Evolutionary conservation across 31 red algal species (phyloP), one percentile per base, ranked within the genome.

Genomic region (Asparagopsis taxiformis): DNA sequence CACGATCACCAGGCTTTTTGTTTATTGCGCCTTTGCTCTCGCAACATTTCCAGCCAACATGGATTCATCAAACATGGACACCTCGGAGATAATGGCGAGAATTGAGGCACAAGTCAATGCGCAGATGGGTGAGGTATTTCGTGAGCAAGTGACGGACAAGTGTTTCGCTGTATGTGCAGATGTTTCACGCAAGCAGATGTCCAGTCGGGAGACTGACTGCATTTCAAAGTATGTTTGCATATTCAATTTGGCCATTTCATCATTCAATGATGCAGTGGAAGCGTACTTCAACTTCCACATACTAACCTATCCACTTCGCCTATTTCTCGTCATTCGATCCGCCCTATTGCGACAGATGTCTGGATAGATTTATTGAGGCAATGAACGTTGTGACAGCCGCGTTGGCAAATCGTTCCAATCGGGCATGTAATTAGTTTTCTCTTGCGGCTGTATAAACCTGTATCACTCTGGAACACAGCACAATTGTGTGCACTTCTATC

Each of bases 141-240:
- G 82, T 4, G 82, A 86, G 63, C 82, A 86, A 36, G 82, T 86
- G 5, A 86, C 82, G 1, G 82, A 86, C 32, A 86, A 84, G 59
- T 84, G 79, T 52, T 84, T 84, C 62, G 58, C 50, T 48, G 59
- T 73, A 2, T 84, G 79, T 51, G 79, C 68, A 1, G 66, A 72
- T 58, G 66, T 73, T 3, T 64, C 67, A 5, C 46, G 51, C 36
- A 84, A 72, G 68, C 55, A 62, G 49, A 72, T 84, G 79, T 72
- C 79, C 17, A 46, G 31, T 25, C 79, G 79, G 7, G 79, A 84
- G 68, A 73, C 56, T 22, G 68, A 58, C 57, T 84, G 79, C 68
- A 55, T 84, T 13, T 66, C 72, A 19, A 54, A 59, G 68, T 84
- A 65, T 25, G 77, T 54, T 17, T 13, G 44, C 11, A 50, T 50